Base-by-base conservation (phyloP, 2,329 filamentous ascomycete species). In the Fusarium lateritium region DNA sequence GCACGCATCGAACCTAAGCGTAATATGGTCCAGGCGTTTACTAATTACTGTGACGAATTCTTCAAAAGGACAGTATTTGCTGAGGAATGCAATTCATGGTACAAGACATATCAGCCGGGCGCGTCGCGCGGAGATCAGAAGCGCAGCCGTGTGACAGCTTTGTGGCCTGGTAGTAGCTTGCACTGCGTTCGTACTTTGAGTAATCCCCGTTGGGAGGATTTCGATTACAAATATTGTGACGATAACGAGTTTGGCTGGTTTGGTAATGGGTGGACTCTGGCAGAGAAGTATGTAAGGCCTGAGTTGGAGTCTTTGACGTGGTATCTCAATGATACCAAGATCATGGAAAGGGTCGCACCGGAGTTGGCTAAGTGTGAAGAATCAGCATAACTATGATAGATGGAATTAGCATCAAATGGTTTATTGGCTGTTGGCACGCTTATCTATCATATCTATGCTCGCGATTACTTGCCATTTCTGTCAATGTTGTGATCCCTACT, bases 161-260 rank as follows among this genome's bases (percentile, higher is more conserved):
- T 63, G 2, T 63, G 60, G 60, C 60, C 60, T 0, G 60, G 60
- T 2, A 63, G 60, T 33, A 63, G 60, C 17, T 43, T 63, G 4
- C 60, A 63, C 3, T 63, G 58, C 8, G 43, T 63, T 17, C 58
- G 50, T 2, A 57, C 60, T 1, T 17, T 63, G 3, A 63, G 60
- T 13, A 46, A 42, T 11, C 60, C 60, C 3, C 38, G 60, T 0
- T 63, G 60, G 60, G 60, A 63, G 13, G 60, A 63, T 6, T 63
- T 63, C 3, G 50, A 63, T 9, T 63, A 63, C 2, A 34, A 49
- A 5, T 63, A 63, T n/a, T 56, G 31, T n/a, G 49, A 63, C 34
- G 38, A 63, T 28, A 38, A 63, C 36, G 50, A 63, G 13, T 63
- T 63, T 63, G 60, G 60, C 0, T 63, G 60, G 60, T 63, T 63